Evolutionary conservation across 2,329 filamentous ascomycete species (phyloP).

Genomic region (Stylonectria norvegica): DNA sequence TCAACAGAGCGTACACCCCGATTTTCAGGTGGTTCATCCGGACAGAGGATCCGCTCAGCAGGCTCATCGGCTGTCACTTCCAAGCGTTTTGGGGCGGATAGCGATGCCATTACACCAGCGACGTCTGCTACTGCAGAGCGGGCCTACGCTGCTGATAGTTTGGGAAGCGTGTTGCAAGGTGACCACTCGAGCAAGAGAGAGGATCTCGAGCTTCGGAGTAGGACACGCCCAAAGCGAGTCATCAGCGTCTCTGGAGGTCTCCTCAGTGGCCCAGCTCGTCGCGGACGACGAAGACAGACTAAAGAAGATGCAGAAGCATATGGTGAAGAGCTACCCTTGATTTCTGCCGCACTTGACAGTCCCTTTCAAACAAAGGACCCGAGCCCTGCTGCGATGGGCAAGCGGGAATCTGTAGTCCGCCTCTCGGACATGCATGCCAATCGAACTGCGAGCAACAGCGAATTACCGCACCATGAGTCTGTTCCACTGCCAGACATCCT

Average conservation of each 20-base stretch:
- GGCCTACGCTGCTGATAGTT: conserved; percentile 43
- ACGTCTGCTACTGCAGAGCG: conserved; percentile 49
- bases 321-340: conserved; percentile 39
- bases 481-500: no score
- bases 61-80: no score
- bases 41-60: conserved; percentile 32
- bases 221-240: conserved; percentile 72
- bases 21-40: conserved; percentile 36
- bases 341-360: conserved; percentile 53
- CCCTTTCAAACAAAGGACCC: conserved; percentile 50
- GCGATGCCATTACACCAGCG: conserved; percentile 47
- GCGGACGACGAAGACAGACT: conserved; percentile 66
- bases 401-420: no score
- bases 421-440: no score
- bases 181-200: conserved; percentile 54
- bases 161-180: conserved; percentile 53
- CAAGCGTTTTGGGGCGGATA: conserved; percentile 34
- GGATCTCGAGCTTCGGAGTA: conserved; percentile 64
- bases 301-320: conserved; percentile 59
- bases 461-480: no score
- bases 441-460: no score
- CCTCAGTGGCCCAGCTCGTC: conserved; percentile 73
- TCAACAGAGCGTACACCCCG: conserved; percentile 48
- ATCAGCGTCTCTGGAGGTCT: conserved; percentile 74
- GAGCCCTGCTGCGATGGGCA: no score